Evolutionary conservation across 1,284 basidiomycete genomes (phyloP).

Genomic region (Golubevia sp.): DNA sequence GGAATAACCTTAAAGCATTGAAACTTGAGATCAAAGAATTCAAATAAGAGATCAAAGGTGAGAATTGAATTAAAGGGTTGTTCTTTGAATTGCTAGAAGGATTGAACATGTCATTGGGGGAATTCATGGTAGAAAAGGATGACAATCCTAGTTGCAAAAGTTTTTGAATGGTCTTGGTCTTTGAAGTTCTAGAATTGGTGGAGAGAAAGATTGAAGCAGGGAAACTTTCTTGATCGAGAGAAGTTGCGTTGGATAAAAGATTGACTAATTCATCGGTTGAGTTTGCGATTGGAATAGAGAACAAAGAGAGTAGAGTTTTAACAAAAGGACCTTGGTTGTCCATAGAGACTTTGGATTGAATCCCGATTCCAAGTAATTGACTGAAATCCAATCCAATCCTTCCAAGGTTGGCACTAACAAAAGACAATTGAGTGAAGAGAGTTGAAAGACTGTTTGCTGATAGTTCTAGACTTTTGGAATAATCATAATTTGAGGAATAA

Average conservation of each 20-base stretch:
- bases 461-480: slow-evolving; percentile 7
- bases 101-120: not conserved
- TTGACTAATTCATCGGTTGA: too few species aligned
- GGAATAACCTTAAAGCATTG: slow-evolving; percentile 18
- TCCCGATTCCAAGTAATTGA: slow-evolving; percentile 7
- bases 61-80: too few species aligned
- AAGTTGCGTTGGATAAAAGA: too few species aligned
- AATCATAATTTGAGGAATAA: not conserved
- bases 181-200: slow-evolving; percentile 13
- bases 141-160: not conserved
- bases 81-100: not conserved
- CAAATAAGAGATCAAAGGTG: slow-evolving; percentile 14
- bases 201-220: not conserved
- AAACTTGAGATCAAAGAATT: slow-evolving; percentile 16
- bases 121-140: slow-evolving; percentile 14
- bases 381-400: slow-evolving; percentile 31
- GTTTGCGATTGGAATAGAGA: too few species aligned
- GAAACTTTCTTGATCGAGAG: too few species aligned
- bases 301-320: too few species aligned
- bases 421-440: slow-evolving; percentile 27
- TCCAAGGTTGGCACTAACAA: slow-evolving; percentile 17
- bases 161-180: slow-evolving; percentile 3
- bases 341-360: not conserved
- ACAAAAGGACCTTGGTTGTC: too few species aligned
- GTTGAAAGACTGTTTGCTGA: slow-evolving; percentile 16